These are phyloP conservation scores for Diplodia mutila DNA, from an alignment of 2,329 filamentous ascomycete species.

Conservation along the genomic window DNA sequence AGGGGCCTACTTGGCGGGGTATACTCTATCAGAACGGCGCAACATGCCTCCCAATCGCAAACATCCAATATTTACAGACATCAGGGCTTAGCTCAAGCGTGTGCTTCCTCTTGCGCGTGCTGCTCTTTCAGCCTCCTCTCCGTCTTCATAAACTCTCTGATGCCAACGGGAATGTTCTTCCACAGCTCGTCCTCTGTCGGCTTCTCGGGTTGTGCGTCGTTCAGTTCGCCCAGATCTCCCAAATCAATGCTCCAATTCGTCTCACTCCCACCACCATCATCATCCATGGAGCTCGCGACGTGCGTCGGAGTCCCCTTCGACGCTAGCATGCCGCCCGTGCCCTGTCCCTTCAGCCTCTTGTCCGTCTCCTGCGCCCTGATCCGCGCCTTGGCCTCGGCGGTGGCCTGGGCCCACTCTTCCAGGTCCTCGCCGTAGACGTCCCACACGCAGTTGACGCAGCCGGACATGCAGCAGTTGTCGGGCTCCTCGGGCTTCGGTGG, in stretches of 20 bases:
- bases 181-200: slow-evolving; percentile 69
- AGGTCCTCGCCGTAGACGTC: slow-evolving; percentile 88
- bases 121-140: slow-evolving; percentile 87
- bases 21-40: slow-evolving; percentile 14
- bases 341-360: slow-evolving; percentile 34
- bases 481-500: slow-evolving; percentile 86
- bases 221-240: slow-evolving; percentile 35
- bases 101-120: slow-evolving; percentile 62
- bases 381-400: slow-evolving; percentile 64
- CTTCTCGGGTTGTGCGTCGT: slow-evolving; percentile 30
- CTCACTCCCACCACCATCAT: slow-evolving; percentile 77
- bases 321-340: slow-evolving; percentile 41
- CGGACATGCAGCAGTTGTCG: slow-evolving; percentile 99
- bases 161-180: slow-evolving; percentile 82
- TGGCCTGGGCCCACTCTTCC: slow-evolving; percentile 78
- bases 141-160: slow-evolving; percentile 94
- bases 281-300: slow-evolving; percentile 69
- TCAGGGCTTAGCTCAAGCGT: slow-evolving; percentile 1
- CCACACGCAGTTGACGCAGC: slow-evolving; percentile 98
- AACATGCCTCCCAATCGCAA: not conserved
- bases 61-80: not conserved
- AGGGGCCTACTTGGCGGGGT: not conserved
- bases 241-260: slow-evolving; percentile 60
- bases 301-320: slow-evolving; percentile 49
- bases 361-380: slow-evolving; percentile 52